Base-by-base conservation (phyloP, 345 rosid species). In the Arabis hirsuta region DNA sequence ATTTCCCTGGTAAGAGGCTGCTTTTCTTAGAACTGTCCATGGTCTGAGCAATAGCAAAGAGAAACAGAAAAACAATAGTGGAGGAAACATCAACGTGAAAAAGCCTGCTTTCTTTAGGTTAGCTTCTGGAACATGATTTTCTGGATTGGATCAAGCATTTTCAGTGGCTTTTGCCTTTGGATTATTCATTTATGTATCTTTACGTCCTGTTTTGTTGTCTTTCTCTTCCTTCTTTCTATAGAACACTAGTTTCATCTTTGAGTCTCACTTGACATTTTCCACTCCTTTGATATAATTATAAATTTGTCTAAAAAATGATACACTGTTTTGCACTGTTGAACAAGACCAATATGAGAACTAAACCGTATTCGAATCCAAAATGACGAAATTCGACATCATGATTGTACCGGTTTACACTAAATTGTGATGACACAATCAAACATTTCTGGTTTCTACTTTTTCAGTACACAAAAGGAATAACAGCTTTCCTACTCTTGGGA, bases 381-480 rank as follows among this genome's bases (percentile, higher is more conserved):
- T 16, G 41, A 5, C 8, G 6, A 36, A 36, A 36, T 36, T 36
- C 41, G 41, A 36, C 41, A 8, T 36, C 41, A 36, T 8, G 41
- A 31, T n/a, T 41, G 19, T 51, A 51, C 54, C 45, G 12, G 32
- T 29, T 62, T 13, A 52, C 19, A n/a, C 12, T 7, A 62, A n/a
- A 36, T 5, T 13, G 20, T 31, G 36, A 32, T 32, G 36, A 32
- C 36, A 5, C 32, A 29, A 29, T 29, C 32, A 29, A 29, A 29
- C 32, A 29, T 36, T 36, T 36, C 2, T 36, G 16, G 41, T 43
- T 54, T 42, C 42, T 54, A 53, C 62, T 0, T 67, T 26, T 2
- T 87, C 78, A 89, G 72, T 60, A 81, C 16, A 90, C 16, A 73
- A 81, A 88, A 6, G 99, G 99, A 42, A 95, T 82, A 27, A 88